These are phyloP conservation scores for Amaranthus hypochondriacus DNA, from an alignment of 148 eudicot species.

Conservation along the genomic window DNA sequence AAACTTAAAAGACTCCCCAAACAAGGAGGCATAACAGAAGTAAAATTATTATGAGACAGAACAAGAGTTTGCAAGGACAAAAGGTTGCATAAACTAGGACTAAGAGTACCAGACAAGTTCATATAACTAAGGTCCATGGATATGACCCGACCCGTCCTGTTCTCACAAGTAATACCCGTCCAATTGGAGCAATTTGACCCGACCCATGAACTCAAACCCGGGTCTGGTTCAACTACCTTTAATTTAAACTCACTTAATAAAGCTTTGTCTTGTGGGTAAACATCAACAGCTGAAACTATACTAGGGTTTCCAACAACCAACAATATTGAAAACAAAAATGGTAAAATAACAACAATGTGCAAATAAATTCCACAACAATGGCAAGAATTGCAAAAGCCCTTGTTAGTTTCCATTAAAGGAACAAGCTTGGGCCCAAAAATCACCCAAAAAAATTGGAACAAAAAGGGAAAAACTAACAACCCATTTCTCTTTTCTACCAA, in stretches of 20 bases:
- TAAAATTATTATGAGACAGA: conserved; percentile 57
- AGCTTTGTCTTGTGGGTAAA: conserved; percentile 52
- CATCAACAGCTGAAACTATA: conserved; percentile 31
- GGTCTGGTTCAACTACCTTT: conserved; percentile 43
- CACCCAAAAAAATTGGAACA: neutral
- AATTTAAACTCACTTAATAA: conserved; percentile 59
- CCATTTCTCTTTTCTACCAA: conserved; percentile 15
- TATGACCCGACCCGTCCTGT: conserved; percentile 51
- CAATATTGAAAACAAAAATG: conserved; percentile 21
- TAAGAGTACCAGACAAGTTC: conserved; percentile 58
- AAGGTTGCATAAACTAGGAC: conserved; percentile 59
- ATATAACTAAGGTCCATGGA: conserved; percentile 52
- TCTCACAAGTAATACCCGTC: conserved; percentile 46
- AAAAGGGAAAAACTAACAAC: conserved; percentile 6
- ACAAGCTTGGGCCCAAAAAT: conserved; percentile 9
- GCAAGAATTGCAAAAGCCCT: conserved; percentile 26
- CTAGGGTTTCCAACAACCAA: conserved; percentile 30
- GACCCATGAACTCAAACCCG: conserved; percentile 53
- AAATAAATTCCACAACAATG: conserved; percentile 19
- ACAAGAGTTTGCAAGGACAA: conserved; percentile 51
- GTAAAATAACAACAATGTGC: conserved; percentile 23
- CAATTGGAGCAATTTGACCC: conserved; percentile 51
- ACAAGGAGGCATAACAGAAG: conserved; percentile 50
- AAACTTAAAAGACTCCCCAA: conserved; percentile 46
- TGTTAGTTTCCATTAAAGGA: conserved; percentile 37